phyloP scores from a whole-genome alignment of 139 green algal species.

The Coelastrella sp. region DNA sequence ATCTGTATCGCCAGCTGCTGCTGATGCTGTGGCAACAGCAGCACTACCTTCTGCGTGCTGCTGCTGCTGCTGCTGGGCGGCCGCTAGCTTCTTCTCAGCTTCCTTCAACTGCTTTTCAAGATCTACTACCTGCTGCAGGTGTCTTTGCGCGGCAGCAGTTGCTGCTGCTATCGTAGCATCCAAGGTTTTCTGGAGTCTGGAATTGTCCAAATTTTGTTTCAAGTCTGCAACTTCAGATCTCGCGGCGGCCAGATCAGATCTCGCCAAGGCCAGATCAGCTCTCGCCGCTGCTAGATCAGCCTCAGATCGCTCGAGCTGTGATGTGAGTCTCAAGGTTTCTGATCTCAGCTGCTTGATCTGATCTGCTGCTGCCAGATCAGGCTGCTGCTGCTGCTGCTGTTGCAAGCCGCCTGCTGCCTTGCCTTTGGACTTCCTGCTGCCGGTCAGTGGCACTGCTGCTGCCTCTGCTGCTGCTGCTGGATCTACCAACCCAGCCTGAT shows the following conservation, averaged over 20 bases:
- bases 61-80: not conserved
- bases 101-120: not conserved
- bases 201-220: not conserved
- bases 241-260: not conserved
- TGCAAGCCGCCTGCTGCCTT: not conserved
- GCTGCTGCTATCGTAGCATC: not conserved
- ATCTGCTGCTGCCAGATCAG: not conserved
- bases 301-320: not conserved
- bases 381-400: constrained; percentile 16
- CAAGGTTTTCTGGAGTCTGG: not conserved
- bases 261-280: not conserved
- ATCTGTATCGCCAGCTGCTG: not conserved
- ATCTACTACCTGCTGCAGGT: not conserved
- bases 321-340: not conserved
- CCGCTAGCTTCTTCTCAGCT: not conserved
- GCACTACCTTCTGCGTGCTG: not conserved
- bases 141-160: not conserved
- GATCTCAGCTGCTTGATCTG: not conserved
- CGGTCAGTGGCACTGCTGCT: not conserved
- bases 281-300: not conserved
- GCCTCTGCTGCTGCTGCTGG: no score
- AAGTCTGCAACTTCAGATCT: not conserved
- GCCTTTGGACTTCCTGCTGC: not conserved
- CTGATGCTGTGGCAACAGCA: not conserved
- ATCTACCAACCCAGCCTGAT: no score